Evolutionary conservation across 2,329 filamentous ascomycete genomes (phyloP).

Genomic region (Aspergillus amoenus): DNA sequence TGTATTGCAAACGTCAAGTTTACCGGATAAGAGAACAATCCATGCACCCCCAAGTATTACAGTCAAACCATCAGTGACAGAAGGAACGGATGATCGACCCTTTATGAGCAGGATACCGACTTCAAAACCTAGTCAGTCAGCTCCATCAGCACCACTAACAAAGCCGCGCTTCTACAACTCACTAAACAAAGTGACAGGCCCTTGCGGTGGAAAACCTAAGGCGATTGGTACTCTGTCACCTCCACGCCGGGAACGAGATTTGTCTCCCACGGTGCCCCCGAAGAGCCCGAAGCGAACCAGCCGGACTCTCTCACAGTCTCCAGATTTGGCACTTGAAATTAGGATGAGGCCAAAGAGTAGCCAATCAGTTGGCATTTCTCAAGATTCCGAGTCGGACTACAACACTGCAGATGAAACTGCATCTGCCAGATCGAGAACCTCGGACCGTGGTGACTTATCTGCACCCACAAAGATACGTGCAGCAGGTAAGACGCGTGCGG

Average conservation of each 20-base stretch:
- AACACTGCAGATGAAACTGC: conserved; percentile 32
- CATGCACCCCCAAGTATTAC: neutral
- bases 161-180: conserved; percentile 12
- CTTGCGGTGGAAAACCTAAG: neutral
- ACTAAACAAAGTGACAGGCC: conserved; percentile 3
- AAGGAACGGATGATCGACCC: neutral
- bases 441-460: neutral
- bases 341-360: conserved; percentile 8
- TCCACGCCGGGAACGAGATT: neutral
- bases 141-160: conserved; percentile 1
- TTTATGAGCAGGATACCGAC: conserved; percentile 1
- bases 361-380: conserved; percentile 18
- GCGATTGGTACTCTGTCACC: neutral
- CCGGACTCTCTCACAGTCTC: neutral
- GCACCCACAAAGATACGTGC: neutral
- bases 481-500: neutral
- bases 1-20: neutral
- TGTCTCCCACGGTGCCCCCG: neutral
- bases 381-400: conserved; percentile 27
- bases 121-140: conserved; percentile 7
- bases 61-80: neutral
- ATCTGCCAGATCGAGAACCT: conserved; percentile 4
- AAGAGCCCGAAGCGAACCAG: neutral
- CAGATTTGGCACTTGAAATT: neutral
- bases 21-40: neutral